phyloP scores from a whole-genome alignment of 331 rosid genomes.

The Malus hybrid region DNA sequence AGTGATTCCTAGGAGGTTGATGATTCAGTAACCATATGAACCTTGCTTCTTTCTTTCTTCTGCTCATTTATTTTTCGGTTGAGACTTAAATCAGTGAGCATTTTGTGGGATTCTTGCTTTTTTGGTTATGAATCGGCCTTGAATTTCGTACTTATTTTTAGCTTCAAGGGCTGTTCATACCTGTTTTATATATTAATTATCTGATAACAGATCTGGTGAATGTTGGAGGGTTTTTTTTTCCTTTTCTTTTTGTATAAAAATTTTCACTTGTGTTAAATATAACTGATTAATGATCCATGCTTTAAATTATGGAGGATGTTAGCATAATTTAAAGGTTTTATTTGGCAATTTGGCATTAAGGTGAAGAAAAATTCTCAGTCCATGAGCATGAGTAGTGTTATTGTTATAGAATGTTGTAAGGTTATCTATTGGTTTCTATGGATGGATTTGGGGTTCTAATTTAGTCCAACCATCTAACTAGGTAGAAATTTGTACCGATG shows the following conservation, averaged over 20 bases:
- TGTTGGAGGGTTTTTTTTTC: no score
- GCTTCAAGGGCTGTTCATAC: background rate
- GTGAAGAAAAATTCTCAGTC: background rate
- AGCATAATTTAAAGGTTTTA: background rate
- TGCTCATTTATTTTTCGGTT: background rate
- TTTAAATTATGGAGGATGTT: background rate
- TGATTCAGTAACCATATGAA: background rate
- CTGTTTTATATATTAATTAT: background rate
- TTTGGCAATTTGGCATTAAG: background rate
- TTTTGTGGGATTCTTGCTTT: background rate
- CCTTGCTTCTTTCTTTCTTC: background rate
- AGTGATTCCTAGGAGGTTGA: background rate
- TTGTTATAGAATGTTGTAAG: constrained; percentile 12
- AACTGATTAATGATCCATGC: no score
- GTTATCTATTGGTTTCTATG: background rate
- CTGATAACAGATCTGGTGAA: no score
- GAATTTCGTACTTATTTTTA: background rate
- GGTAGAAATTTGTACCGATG: constrained; percentile 44
- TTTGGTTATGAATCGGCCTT: background rate
- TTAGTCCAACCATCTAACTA: constrained; percentile 24
- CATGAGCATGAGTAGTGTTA: no score
- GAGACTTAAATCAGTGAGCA: background rate
- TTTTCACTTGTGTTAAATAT: no score
- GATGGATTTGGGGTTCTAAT: constrained; percentile 25
- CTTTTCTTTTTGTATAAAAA: no score